phyloP scores from a whole-genome alignment of 345 rosid genomes.

The Camelina laxa region DNA sequence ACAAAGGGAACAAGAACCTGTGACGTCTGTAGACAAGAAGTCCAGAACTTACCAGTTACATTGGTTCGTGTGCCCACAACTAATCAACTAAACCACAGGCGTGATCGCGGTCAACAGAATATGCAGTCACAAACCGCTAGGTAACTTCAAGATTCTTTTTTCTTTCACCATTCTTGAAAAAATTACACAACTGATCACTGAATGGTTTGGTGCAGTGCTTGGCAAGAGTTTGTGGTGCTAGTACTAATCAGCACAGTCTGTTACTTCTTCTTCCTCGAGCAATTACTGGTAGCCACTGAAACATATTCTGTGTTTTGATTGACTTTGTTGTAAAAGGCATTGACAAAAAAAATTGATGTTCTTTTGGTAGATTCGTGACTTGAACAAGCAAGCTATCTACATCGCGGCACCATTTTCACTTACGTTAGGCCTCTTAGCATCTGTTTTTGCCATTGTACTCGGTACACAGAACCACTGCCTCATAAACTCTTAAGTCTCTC shows the following conservation, averaged over 20 bases:
- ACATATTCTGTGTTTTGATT: background rate
- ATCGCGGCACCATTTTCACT: constrained; percentile 87
- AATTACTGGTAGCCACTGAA: constrained; percentile 65
- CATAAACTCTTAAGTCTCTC: constrained; percentile 12
- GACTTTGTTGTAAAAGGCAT: background rate
- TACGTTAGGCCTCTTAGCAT: constrained; percentile 72
- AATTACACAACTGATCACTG: constrained; percentile 20
- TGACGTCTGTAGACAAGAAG: constrained; percentile 89
- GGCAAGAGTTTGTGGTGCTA: constrained; percentile 99
- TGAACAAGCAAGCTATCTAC: constrained; percentile 70
- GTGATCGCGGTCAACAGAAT: constrained; percentile 56
- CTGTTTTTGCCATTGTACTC: constrained; percentile 69
- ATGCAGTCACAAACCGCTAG: constrained; percentile 58
- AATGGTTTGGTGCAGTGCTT: constrained; percentile 66
- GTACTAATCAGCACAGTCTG: constrained; percentile 88
- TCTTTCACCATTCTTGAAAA: constrained; percentile 20
- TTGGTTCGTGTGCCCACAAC: constrained; percentile 60
- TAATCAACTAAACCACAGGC: constrained; percentile 53
- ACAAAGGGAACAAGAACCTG: constrained; percentile 84
- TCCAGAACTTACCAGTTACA: constrained; percentile 85
- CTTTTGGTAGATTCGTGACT: constrained; percentile 60
- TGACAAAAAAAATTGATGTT: background rate
- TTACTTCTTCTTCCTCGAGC: constrained; percentile 98
- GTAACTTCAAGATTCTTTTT: constrained; percentile 45
- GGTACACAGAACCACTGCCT: constrained; percentile 53